Conservation (phyloP, 1,284 basidiomycete genomes). For the Schizophyllum amplum region DNA sequence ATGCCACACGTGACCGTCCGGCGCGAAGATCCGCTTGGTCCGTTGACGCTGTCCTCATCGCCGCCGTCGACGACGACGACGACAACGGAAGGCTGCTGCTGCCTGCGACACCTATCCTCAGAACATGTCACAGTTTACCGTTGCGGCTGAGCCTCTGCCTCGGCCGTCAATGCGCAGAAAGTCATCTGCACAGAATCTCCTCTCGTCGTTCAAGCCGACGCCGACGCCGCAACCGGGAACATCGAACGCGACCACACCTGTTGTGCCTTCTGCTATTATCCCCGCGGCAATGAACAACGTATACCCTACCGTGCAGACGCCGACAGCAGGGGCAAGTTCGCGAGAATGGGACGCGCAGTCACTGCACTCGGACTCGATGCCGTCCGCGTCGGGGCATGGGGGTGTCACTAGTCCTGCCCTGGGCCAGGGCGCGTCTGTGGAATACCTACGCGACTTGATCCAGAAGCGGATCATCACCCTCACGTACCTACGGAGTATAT, state of each 20-base stretch:
- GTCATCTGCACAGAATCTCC: conserved; percentile 74
- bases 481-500: conserved; percentile 75
- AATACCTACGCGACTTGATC: conserved; percentile 68
- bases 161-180: conserved; percentile 72
- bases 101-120: neutral
- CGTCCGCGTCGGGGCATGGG: conserved; percentile 14
- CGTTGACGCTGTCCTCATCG: neutral
- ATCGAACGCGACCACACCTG: conserved; percentile 23
- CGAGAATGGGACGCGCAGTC: conserved; percentile 70
- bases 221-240: conserved; percentile 13
- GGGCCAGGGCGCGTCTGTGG: conserved; percentile 59
- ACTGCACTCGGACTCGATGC: conserved; percentile 36
- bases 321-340: conserved; percentile 20
- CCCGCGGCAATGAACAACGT: conserved; percentile 14
- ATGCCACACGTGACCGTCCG: neutral
- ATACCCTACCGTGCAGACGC: conserved; percentile 37
- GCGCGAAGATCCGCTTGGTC: neutral
- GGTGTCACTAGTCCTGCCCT: conserved; percentile 36
- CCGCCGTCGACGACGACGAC: neutral
- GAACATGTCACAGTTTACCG: conserved; percentile 28
- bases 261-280: conserved; percentile 25
- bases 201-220: conserved; percentile 60
- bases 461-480: conserved; percentile 79
- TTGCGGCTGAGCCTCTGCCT: conserved; percentile 17
- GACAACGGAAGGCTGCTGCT: too few relatives aligned